Conservation (phyloP, 169 alveolate species). For the Amoebophrya sp. region DNA sequence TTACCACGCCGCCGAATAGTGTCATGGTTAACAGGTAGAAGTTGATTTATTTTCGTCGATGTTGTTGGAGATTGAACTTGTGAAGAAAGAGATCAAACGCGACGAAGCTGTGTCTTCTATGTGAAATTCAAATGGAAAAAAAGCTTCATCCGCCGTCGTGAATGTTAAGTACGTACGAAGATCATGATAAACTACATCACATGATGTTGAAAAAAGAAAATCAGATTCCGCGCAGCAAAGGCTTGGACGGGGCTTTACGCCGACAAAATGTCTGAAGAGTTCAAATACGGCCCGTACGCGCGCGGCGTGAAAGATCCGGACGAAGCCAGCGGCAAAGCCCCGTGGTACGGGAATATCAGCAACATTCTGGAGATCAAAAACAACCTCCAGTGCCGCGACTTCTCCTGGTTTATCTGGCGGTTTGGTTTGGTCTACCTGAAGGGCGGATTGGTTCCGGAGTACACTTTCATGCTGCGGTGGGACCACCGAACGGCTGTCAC, state of each 20-base stretch:
- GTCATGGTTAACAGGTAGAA: not conserved
- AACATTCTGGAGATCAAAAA: not conserved
- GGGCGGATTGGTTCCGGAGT: constrained; percentile 18
- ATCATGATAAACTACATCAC: no score
- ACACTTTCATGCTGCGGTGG: not conserved
- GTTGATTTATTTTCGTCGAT: no score
- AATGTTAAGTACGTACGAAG: no score
- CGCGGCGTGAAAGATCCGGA: no score
- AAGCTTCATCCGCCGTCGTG: no score
- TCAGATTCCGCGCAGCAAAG: not conserved
- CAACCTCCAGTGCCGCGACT: constrained; percentile 13
- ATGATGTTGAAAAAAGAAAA: no score
- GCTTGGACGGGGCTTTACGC: not conserved
- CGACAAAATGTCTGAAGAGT: not conserved
- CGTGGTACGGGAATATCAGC: not conserved
- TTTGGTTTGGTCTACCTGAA: not conserved
- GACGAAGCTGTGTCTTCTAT: no score
- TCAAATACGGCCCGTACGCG: not conserved
- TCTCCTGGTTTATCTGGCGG: constrained; percentile 12
- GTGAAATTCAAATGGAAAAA: no score
- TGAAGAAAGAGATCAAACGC: not conserved
- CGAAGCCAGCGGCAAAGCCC: not conserved
- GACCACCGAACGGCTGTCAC: not conserved
- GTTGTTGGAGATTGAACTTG: not conserved
- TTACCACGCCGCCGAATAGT: not conserved